phyloP scores from a whole-genome alignment of 352 stramenopile genomes.

The Phytophthora pini region DNA sequence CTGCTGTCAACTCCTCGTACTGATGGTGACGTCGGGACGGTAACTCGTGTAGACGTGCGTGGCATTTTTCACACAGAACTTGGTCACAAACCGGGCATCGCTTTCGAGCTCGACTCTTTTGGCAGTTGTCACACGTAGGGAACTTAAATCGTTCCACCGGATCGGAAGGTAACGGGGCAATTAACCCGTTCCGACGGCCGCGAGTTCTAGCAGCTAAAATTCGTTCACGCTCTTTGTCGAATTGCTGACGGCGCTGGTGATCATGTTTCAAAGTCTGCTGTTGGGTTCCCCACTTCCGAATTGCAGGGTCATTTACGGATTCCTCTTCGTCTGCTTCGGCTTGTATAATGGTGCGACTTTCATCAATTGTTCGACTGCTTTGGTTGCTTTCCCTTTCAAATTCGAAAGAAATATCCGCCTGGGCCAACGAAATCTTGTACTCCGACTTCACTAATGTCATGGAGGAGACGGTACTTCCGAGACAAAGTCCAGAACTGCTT shows the following conservation, averaged over 20 bases:
- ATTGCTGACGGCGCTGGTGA: conserved; percentile 29
- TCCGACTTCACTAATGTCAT: conserved; percentile 4
- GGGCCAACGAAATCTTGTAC: conserved; percentile 27
- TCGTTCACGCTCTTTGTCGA: conserved; percentile 50
- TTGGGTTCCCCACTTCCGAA: conserved; percentile 45
- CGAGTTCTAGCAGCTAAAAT: conserved; percentile 44
- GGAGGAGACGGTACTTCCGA: conserved; percentile 9
- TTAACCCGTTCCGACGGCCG: conserved; percentile 61
- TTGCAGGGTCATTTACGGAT: conserved; percentile 12
- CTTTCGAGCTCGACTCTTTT: conserved; percentile 49
- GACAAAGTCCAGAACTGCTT: not conserved
- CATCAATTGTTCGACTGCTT: conserved; percentile 5
- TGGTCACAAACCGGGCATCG: conserved; percentile 62
- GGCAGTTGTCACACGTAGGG: conserved; percentile 62
- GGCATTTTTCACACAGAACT: conserved; percentile 66
- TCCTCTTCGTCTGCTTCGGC: conserved; percentile 6
- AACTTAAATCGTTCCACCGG: conserved; percentile 45
- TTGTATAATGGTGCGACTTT: not conserved
- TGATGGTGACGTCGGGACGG: conserved; percentile 55
- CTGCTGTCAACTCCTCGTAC: conserved; percentile 50
- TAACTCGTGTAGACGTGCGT: conserved; percentile 63
- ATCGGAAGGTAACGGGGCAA: conserved; percentile 55
- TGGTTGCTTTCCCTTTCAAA: conserved; percentile 5
- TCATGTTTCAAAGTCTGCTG: conserved; percentile 47
- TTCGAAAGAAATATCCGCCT: conserved; percentile 17